Conservation (phyloP, 2,329 filamentous ascomycete species). For the Colletotrichum echinochloae region DNA sequence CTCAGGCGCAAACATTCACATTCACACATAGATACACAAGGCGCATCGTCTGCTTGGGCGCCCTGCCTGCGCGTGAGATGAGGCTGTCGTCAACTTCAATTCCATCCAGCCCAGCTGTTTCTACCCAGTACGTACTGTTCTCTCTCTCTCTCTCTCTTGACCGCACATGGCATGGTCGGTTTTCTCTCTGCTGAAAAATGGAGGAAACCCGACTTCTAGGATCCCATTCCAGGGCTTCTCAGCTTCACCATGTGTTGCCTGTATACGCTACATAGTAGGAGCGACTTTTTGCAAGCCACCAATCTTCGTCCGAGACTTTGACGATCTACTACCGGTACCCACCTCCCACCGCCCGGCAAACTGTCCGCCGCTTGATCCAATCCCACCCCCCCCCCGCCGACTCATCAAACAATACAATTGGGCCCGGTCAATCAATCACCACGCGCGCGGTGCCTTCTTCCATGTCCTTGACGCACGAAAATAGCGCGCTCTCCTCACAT, state of each 20-base stretch:
- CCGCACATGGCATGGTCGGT: conserved; percentile 11
- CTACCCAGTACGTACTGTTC: not conserved
- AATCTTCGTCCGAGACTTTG: conserved; percentile 5
- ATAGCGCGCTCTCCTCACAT: not conserved
- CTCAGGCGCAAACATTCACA: conserved; percentile 32
- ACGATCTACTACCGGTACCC: conserved; percentile 14
- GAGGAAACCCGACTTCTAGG: not conserved
- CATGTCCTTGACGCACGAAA: not conserved
- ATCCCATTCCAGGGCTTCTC: not conserved
- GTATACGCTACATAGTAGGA: conserved; percentile 15
- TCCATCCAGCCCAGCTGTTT: not conserved
- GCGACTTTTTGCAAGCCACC: not conserved
- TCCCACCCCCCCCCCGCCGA: not conserved
- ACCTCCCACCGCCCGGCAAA: not conserved
- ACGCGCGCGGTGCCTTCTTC: not conserved
- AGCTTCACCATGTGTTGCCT: too few species aligned
- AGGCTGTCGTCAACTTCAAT: conserved; percentile 22
- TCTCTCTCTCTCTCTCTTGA: not conserved
- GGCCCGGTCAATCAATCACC: not conserved
- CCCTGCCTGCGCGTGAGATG: not conserved
- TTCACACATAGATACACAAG: not conserved
- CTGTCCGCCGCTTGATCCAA: not conserved
- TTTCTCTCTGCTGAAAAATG: not conserved
- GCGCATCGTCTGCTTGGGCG: too few species aligned
- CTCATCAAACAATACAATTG: not conserved